Percentiles rank a stretch among this genome's conserved stretches.
These are phyloP conservation scores for Stachybotrys chlorohalonatus DNA, from an alignment of 2,329 filamentous ascomycete species.

Conservation along the genomic window DNA sequence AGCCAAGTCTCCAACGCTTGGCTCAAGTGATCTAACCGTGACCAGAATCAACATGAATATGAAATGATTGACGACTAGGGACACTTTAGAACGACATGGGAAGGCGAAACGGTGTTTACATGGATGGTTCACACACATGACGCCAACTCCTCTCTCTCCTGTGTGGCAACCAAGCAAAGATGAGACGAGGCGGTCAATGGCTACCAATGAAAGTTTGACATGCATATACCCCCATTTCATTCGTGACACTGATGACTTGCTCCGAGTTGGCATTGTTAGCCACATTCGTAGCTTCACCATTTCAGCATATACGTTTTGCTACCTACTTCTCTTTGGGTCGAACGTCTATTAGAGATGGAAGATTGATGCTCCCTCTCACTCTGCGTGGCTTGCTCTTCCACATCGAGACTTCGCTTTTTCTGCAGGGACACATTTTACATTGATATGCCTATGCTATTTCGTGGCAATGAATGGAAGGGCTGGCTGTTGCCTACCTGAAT, in stretches of 20 bases:
- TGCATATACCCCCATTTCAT: too few species aligned
- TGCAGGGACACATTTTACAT: constrained; percentile 29
- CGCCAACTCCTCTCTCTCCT: too few species aligned
- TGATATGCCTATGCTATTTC: neutral
- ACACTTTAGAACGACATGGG: neutral
- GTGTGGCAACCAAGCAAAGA: too few species aligned
- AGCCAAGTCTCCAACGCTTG: constrained; percentile 1
- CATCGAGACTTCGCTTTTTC: constrained; percentile 39
- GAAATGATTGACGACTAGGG: constrained; percentile 18
- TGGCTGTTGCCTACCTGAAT: too few species aligned
- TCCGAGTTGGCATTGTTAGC: neutral
- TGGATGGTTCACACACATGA: too few species aligned
- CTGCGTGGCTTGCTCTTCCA: constrained; percentile 33
- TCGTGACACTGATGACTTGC: too few species aligned
- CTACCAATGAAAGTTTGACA: too few species aligned
- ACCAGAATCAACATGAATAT: constrained; percentile 26
- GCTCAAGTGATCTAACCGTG: constrained; percentile 16
- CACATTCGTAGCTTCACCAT: constrained; percentile 20
- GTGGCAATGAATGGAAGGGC: too few species aligned
- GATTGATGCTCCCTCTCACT: constrained; percentile 42
- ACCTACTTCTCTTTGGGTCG: constrained; percentile 39
- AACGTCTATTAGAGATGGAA: constrained; percentile 47
- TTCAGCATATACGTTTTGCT: constrained; percentile 46
- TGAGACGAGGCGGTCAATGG: too few species aligned
- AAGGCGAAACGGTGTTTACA: neutral